Percentiles rank a stretch among this genome's conserved stretches.
Conservation (phyloP, 352 stramenopile genomes). For the Globisporangium camurandrum region DNA sequence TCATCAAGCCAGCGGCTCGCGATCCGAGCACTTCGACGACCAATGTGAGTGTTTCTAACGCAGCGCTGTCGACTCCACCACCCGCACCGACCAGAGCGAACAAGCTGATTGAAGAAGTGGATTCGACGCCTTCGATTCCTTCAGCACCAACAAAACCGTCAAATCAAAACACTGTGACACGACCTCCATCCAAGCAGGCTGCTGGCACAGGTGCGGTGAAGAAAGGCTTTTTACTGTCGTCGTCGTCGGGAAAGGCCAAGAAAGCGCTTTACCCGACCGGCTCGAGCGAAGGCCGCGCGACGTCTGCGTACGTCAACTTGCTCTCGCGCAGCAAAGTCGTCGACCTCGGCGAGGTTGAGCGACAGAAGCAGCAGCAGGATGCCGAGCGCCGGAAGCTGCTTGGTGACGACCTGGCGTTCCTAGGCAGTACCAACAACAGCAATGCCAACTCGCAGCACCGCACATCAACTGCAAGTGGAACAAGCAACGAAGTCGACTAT, state of each 20-base stretch:
- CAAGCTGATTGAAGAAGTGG: conserved; percentile 4
- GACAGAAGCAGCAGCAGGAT: conserved; percentile 25
- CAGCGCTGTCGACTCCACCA: conserved; percentile 2
- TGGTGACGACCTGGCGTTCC: conserved; percentile 18
- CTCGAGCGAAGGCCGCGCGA: conserved; percentile 51
- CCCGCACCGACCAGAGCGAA: conserved; percentile 1
- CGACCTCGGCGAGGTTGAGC: conserved; percentile 46
- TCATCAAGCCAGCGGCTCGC: conserved; percentile 3
- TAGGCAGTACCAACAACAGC: conserved; percentile 8
- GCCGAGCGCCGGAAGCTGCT: conserved; percentile 12
- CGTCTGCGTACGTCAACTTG: conserved; percentile 75
- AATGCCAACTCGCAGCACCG: neutral
- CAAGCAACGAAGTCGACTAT: conserved; percentile 31
- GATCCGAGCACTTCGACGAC: neutral
- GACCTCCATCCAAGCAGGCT: too few species aligned
- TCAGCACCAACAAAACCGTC: too few species aligned
- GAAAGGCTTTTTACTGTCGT: conserved; percentile 52
- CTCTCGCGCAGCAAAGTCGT: conserved; percentile 77
- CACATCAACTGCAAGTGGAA: neutral
- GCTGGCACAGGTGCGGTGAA: conserved; percentile 32
- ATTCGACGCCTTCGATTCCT: neutral
- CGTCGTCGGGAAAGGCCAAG: conserved; percentile 14
- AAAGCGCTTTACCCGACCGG: conserved; percentile 59
- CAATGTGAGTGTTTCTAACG: too few species aligned
- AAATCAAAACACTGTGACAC: too few species aligned